Conservation (phyloP, 2,329 filamentous ascomycete genomes). For the Cercospora sp. region DNA sequence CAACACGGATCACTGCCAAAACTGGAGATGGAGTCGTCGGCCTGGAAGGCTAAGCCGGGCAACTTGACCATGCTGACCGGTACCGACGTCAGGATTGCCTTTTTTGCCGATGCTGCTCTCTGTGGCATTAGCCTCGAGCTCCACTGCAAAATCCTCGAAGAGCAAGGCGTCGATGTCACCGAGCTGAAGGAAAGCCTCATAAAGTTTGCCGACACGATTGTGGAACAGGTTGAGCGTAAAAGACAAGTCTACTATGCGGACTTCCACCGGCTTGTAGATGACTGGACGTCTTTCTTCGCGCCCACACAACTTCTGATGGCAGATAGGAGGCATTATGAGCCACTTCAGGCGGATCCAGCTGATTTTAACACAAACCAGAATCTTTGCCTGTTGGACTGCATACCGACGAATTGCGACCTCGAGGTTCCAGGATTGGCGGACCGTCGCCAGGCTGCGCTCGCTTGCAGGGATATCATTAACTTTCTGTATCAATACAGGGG, state of each 20-base stretch:
- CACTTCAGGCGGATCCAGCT: slow-evolving; percentile 56
- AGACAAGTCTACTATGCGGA: slow-evolving; percentile 12
- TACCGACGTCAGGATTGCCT: not conserved
- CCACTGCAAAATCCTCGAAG: slow-evolving; percentile 29
- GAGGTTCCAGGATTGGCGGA: slow-evolving; percentile 34
- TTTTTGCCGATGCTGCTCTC: slow-evolving; percentile 5
- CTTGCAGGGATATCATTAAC: slow-evolving; percentile 51
- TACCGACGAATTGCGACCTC: slow-evolving; percentile 52
- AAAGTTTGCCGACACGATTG: not conserved
- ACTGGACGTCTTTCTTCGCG: slow-evolving; percentile 29
- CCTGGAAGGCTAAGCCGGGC: not conserved
- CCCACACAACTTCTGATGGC: slow-evolving; percentile 52
- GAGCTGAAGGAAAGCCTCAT: slow-evolving; percentile 16
- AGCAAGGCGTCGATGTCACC: slow-evolving; percentile 18
- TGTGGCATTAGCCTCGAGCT: slow-evolving; percentile 34
- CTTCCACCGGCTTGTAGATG: slow-evolving; percentile 21
- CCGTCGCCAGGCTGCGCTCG: slow-evolving; percentile 26
- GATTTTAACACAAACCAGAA: slow-evolving; percentile 67
- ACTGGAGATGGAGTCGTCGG: not conserved
- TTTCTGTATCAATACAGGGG: slow-evolving; percentile 42
- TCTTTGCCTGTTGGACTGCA: slow-evolving; percentile 65
- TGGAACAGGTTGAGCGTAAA: not conserved
- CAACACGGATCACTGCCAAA: not conserved
- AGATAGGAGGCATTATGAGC: slow-evolving; percentile 71
- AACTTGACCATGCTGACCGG: not conserved